Base-by-base conservation (phyloP, 1,284 basidiomycete species). In the Heterobasidion occidentale region DNA sequence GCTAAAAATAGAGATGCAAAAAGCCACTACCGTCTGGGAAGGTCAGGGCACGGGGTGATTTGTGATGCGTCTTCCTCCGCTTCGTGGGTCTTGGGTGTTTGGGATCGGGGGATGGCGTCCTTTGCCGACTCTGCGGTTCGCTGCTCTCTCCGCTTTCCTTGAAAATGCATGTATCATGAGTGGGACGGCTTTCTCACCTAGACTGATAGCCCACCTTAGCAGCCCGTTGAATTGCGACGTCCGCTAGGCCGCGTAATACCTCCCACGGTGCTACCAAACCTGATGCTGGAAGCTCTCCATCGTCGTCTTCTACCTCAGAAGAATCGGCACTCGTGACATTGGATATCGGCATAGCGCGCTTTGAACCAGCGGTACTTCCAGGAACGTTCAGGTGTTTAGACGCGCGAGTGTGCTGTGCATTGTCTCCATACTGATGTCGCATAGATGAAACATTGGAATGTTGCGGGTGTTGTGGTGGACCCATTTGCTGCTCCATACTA, bases 191-290 rank as follows among this genome's bases (percentile, higher is more conserved):
- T 56, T 56, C 57, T 59, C 51, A 46, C 52, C 42, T 46, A 47
- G 38, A 47, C 51, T 47, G 53, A 55, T 47, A 56, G 58, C 73
- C 58, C 65, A 86, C 88, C 77, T 87, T 87, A 53, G 83, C 83
- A 60, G 87, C 88, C 56, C 85, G 77, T 66, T 89, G 81, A 56
- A 84, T 83, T 35, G 88, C 88, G 46, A 90, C 86, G 71, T 90
- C 87, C 35, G 89, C 89, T 56, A 92, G 70, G 52, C 88, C 86
- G 60, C 88, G 77, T 54, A 92, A 73, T 45, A 91, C 90, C 70
- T 90, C 88, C 84, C 88, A 89, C 49, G 89, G 89, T 7, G 90
- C 90, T 56, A 90, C 81, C 46, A 92, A 77, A 49, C 90, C 88
- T 14, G 83, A 83, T 46, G 88, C 87, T 4, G 91, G 89, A 5